Base-by-base conservation (phyloP, 495 filamentous ascomycete species). In the Penicillium alfredii region DNA sequence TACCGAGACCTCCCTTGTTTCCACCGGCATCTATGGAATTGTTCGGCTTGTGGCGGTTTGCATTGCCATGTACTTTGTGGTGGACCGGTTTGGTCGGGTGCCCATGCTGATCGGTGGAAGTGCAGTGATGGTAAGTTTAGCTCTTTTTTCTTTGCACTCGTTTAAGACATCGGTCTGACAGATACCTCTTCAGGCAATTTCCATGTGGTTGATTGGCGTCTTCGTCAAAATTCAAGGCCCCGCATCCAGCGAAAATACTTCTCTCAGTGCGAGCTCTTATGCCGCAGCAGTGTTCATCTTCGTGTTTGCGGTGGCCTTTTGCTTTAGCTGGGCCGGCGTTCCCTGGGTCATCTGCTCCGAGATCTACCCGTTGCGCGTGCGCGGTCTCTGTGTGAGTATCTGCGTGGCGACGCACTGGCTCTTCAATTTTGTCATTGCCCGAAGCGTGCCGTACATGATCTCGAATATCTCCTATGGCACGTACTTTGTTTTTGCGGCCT, bases 341-440 rank as follows among this genome's bases (percentile, higher is more conserved):
- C 70, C 74, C 0, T 78, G 74, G 71, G 66, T 76, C 20, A 45
- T 74, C 39, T 70, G 69, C 49, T 61, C 69, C 23, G 72, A 75
- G 33, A 51, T 49, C 8, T 50, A 50, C 13, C 45, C 43, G 19
- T n/a, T 31, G 8, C 63, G 69, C 10, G 69, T 78, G 9, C 60
- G 74, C 1, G 63, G 65, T 29, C 65, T 73, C 6, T 65, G 63
- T 2, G 53, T 78, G 30, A 64, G 66, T 13, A 74, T 57, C 3
- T 52, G 49, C 12, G 55, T 51, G 2, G 47, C 42, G 2, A 46
- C 38, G 4, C 47, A 51, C 26, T 51, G 47, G 47, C 28, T 45
- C 12, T 41, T 42, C 37, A 45, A 42, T 18, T 51, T 51, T 14
- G 37, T 45, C 7, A 38, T 45, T 31, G 37, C 37, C 2, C 16